A percentile compares a stretch with the other conserved stretches of the same genome.
Conservation (phyloP, 2,329 filamentous ascomycete species). For the Fusarium musae region DNA sequence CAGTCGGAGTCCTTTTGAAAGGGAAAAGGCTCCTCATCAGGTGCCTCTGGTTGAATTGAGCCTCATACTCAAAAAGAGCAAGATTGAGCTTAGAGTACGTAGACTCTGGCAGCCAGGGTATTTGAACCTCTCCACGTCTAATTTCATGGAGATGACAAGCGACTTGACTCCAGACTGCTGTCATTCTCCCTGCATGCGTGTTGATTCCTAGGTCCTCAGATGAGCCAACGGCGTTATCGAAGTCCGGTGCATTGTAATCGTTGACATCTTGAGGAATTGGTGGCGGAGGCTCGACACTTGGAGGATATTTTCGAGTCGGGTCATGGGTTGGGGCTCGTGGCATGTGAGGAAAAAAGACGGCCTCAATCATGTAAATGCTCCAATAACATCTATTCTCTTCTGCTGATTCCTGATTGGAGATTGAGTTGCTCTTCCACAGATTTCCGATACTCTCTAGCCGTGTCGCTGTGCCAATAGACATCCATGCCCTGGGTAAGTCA, state of each 20-base stretch:
- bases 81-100: conserved; percentile 15
- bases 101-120: conserved; percentile 13
- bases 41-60: conserved; percentile 9
- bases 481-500: conserved; percentile 7
- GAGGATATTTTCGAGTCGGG: not conserved
- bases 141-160: conserved; percentile 6
- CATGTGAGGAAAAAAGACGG: conserved; percentile 1
- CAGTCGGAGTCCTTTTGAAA: not conserved
- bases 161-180: conserved; percentile 1
- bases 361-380: conserved; percentile 5
- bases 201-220: not conserved
- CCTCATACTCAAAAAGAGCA: conserved; percentile 10
- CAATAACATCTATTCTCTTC: not conserved
- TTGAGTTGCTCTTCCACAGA: not conserved
- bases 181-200: not conserved
- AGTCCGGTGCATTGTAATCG: not conserved
- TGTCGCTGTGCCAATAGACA: not conserved
- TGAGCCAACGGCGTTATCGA: not conserved
- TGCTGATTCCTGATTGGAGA: accelerated
- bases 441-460: not conserved
- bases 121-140: not conserved
- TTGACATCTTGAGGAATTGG: not conserved
- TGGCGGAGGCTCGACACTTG: not conserved
- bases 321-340: not conserved
- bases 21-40: conserved; percentile 13